Evolutionary conservation across 257 asterid species (phyloP), one percentile per base, ranked within the genome.

Genomic region (Nicotiana undulata): DNA sequence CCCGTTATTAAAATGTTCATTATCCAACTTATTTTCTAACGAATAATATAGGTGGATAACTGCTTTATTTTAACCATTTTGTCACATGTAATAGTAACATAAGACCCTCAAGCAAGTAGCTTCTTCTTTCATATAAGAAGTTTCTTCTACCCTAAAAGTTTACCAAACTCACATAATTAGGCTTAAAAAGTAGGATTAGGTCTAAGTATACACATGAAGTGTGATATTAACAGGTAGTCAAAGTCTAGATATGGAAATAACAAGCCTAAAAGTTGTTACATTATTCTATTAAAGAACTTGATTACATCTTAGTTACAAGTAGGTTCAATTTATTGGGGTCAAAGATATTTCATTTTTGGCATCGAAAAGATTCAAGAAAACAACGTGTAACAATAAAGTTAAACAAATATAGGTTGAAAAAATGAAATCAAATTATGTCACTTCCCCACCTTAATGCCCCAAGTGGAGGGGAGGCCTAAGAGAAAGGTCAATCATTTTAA

Each of bases 151-250:
- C 46, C 65, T 22, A 44, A 76, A 84, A 66, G 78, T 56, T 44
- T 37, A 68, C 49, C 49, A 9, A 40, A 72, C 49, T 28, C 8
- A 61, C 44, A 79, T 29, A 18, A 17, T 65, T 80, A 75, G 37
- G 65, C 60, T 56, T 16, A n/a, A 56, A 70, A 76, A 40, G 32
- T 11, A 10, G n/a, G 80, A 72, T 58, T 76, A 83, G 88, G 83
- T 63, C 34, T 58, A 59, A 28, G 58, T 7, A 68, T 72, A 56
- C 34, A 79, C 9, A 67, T 67, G 15, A 67, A 67, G n/a, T 67
- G 29, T 22, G 63, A 63, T 74, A 78, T 74, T 82, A 37, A 76
- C 63, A 82, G 46, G 22, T 17, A 74, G 78, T 60, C 28, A 32
- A 82, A 65, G 34, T 37, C 13, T 44, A 28, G 81, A 75, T 16